phyloP scores from a whole-genome alignment of 371 early-diverging fungal genomes.

The Nematocida parisii region DNA sequence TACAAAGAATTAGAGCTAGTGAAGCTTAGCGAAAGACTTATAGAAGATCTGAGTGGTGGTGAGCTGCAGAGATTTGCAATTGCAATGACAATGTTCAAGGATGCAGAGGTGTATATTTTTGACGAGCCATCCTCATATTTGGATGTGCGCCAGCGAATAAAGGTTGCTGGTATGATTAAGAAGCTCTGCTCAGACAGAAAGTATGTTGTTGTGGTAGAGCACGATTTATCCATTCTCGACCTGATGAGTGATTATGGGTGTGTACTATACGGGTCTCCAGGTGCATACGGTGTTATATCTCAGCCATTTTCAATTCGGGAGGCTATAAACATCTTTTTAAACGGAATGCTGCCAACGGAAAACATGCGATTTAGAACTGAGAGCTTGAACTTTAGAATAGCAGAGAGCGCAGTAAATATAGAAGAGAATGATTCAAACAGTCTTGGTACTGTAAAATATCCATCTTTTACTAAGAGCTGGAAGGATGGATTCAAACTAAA shows the following conservation, averaged over 20 bases:
- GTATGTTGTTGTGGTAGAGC: conserved; percentile 96
- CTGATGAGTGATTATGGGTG: conserved; percentile 96
- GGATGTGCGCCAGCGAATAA: conserved; percentile 98
- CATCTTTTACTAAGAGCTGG: conserved; percentile 18
- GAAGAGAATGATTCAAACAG: not conserved
- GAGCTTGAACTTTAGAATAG: conserved; percentile 85
- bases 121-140: conserved; percentile 98
- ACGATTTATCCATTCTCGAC: conserved; percentile 96
- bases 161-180: conserved; percentile 88
- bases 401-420: conserved; percentile 76
- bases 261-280: conserved; percentile 93
- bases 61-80: conserved; percentile 98
- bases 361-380: conserved; percentile 98
- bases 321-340: conserved; percentile 98
- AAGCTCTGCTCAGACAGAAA: conserved; percentile 75
- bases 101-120: conserved; percentile 94
- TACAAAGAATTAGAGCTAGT: conserved; percentile 72
- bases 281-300: conserved; percentile 96
- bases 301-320: conserved; percentile 93
- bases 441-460: conserved; percentile 18
- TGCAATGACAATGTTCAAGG: conserved; percentile 79
- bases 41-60: conserved; percentile 90
- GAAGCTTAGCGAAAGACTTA: conserved; percentile 81
- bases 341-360: conserved; percentile 94
- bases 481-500: conserved; percentile 75